Conservation (phyloP, 202 grass and related monocot genomes). For the Carex arenaria region DNA sequence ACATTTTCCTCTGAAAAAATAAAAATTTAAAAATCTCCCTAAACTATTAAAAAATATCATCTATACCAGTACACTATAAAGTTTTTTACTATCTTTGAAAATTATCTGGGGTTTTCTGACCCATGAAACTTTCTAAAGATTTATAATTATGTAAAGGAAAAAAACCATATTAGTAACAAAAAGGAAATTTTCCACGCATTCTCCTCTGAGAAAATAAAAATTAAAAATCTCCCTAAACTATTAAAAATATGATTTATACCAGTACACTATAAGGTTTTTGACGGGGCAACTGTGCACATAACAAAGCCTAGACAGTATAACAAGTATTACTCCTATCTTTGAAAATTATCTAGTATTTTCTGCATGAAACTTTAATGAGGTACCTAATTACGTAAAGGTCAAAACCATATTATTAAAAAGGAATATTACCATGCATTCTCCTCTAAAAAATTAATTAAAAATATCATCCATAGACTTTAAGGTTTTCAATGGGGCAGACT, state of each 20-base stretch:
- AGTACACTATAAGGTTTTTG: not conserved
- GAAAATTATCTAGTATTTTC: not conserved
- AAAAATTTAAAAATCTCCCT: too few relatives aligned
- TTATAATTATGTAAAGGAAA: not conserved
- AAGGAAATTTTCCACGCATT: not conserved
- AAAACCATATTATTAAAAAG: not conserved
- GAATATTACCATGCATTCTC: not conserved
- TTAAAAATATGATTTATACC: not conserved
- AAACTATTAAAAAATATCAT: too few relatives aligned
- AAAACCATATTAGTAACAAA: constrained; percentile 15
- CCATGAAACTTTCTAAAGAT: not conserved
- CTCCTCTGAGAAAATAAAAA: not conserved
- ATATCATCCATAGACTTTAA: not conserved
- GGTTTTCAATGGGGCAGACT: not conserved
- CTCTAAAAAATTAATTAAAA: not conserved
- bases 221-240: not conserved
- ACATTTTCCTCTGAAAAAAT: too few relatives aligned
- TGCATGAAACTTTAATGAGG: not conserved
- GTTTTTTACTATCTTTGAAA: not conserved
- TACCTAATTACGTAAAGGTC: not conserved
- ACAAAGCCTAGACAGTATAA: not conserved
- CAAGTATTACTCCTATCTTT: not conserved
- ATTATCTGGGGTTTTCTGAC: not conserved
- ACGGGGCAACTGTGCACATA: not conserved
- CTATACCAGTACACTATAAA: too few relatives aligned